A percentile compares a stretch with the other conserved stretches of the same genome.
These are phyloP conservation scores for Camellia lanceoleosa DNA, from an alignment of 148 eudicot species.

Conservation along the genomic window DNA sequence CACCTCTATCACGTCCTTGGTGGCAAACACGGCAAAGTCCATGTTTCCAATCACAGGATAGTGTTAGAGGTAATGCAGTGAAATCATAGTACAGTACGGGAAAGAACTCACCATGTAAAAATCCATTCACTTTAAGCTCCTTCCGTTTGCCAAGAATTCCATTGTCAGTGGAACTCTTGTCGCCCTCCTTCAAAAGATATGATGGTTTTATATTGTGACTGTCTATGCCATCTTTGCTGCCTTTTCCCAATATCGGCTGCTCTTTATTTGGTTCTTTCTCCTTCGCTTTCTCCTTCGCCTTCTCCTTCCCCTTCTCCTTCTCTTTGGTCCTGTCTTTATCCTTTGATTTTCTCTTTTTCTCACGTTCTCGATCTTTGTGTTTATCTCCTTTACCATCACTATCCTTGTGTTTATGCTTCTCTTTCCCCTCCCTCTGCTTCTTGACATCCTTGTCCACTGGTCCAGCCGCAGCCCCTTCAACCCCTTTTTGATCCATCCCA, in stretches of 20 bases:
- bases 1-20: background rate
- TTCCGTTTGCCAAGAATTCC: constrained; percentile 36
- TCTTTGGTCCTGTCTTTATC: constrained; percentile 19
- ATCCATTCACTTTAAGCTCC: constrained; percentile 36
- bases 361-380: constrained; percentile 16
- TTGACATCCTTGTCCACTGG: constrained; percentile 19
- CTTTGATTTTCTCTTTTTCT: constrained; percentile 25
- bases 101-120: constrained; percentile 43
- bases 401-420: constrained; percentile 19
- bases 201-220: constrained; percentile 7
- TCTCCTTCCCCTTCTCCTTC: constrained; percentile 25
- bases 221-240: constrained; percentile 17
- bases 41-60: background rate
- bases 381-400: constrained; percentile 23
- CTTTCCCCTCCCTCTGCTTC: constrained; percentile 23
- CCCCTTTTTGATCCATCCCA: constrained; percentile 15
- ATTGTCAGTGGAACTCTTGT: constrained; percentile 15
- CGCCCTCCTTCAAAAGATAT: constrained; percentile 23
- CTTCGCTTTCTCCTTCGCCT: constrained; percentile 22
- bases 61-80: background rate
- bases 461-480: constrained; percentile 22
- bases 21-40: background rate
- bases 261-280: constrained; percentile 18
- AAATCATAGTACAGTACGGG: background rate
- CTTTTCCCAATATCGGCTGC: constrained; percentile 17